Conservation (phyloP, 495 filamentous ascomycete genomes). For the Jackrogersella multiformis region DNA sequence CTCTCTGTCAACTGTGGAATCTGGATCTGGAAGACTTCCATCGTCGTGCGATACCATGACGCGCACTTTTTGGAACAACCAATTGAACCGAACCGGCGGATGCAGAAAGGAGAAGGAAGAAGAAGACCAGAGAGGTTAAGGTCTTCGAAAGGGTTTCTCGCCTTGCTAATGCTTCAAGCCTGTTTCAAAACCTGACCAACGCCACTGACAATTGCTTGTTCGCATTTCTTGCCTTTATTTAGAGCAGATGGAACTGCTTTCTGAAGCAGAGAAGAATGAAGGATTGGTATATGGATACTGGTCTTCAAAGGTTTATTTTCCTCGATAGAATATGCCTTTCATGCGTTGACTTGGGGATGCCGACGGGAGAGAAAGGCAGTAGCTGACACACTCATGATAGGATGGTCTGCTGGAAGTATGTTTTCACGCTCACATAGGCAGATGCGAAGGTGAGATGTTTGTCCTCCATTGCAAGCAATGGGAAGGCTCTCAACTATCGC, state of each 20-base stretch:
- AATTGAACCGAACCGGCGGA: neutral
- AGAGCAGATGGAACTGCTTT: neutral
- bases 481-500: neutral
- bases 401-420: slow-evolving; percentile 4
- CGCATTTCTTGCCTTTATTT: neutral
- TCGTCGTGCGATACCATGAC: slow-evolving; percentile 39
- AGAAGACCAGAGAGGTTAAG: neutral
- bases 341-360: neutral
- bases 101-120: neutral
- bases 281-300: neutral
- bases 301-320: neutral
- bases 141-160: neutral
- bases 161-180: neutral
- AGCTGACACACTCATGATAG: neutral
- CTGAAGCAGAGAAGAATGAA: neutral
- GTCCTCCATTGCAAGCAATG: neutral
- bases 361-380: neutral
- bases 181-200: neutral
- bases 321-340: neutral
- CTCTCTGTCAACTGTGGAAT: slow-evolving; percentile 25
- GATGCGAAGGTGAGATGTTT: too few species aligned
- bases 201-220: neutral
- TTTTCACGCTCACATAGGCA: neutral
- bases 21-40: slow-evolving; percentile 37
- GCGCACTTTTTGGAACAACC: slow-evolving; percentile 34